Evolutionary conservation across 495 filamentous ascomycete species (phyloP).

Genomic region (Neurospora tetrasperma): DNA sequence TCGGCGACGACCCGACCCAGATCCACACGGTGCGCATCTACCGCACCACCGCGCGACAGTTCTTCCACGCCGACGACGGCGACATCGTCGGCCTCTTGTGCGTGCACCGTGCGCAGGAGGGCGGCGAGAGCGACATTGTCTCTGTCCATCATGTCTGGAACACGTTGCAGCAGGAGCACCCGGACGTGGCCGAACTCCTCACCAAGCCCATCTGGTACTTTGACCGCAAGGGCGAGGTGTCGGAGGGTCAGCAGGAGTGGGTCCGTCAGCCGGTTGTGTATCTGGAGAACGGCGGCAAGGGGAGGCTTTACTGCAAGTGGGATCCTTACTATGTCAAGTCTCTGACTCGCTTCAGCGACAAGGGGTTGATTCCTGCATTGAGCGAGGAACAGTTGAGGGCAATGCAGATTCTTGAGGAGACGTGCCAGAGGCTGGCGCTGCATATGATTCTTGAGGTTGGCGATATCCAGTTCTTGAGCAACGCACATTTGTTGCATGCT

Average conservation of each 20-base stretch:
- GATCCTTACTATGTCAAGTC: slow-evolving; percentile 72
- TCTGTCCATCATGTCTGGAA: slow-evolving; percentile 79
- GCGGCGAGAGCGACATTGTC: slow-evolving; percentile 77
- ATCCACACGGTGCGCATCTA: slow-evolving; percentile 83
- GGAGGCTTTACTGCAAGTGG: slow-evolving; percentile 51
- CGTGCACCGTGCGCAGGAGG: slow-evolving; percentile 64
- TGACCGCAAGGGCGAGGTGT: slow-evolving; percentile 82
- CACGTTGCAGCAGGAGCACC: slow-evolving; percentile 58
- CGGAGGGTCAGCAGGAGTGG: slow-evolving; percentile 62
- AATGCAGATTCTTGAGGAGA: slow-evolving; percentile 53
- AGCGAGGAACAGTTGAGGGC: slow-evolving; percentile 54
- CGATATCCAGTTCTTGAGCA: slow-evolving; percentile 68
- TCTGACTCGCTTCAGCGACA: slow-evolving; percentile 53
- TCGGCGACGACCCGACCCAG: slow-evolving; percentile 70
- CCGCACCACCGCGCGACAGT: slow-evolving; percentile 71
- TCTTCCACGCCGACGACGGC: slow-evolving; percentile 71
- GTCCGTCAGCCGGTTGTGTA: slow-evolving; percentile 67
- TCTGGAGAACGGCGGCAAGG: slow-evolving; percentile 43
- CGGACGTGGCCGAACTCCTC: slow-evolving; percentile 67
- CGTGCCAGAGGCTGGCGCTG: slow-evolving; percentile 51
- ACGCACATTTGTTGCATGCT: slow-evolving; percentile 60
- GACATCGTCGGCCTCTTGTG: slow-evolving; percentile 84
- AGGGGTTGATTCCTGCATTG: slow-evolving; percentile 56
- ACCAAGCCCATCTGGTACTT: slow-evolving; percentile 83
- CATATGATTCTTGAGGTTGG: slow-evolving; percentile 74